Evolutionary conservation across 345 rosid genomes (phyloP), one percentile per base, ranked within the genome.

Genomic region (Boechera divaricarpa): DNA sequence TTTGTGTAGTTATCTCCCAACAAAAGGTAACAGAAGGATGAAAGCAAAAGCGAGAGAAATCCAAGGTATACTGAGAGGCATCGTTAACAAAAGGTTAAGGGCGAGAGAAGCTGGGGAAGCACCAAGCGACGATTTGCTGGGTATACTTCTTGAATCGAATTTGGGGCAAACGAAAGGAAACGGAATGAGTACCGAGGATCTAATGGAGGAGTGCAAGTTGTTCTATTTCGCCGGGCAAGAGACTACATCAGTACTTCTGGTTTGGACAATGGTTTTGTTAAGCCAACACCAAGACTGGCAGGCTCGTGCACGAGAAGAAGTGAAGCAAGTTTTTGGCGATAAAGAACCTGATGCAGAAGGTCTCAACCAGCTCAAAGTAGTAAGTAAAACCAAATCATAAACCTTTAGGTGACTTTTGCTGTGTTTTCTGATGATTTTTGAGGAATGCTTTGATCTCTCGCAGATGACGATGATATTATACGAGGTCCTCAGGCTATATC

Each of bases 221-320:
- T 91, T 89, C 72, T 89, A 85, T 67, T 72, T 91, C 7, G 85
- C 88, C 0, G 94, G 92, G 12, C 84, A 87, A 33, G 92, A 86
- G 74, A 85, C 97, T 0, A 86, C 90, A 3, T 66, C 92, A 6
- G 64, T 44, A 33, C 65, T 87, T 51, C 79, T 89, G 15, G 80
- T 77, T 9, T 91, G 92, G 97, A 81, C 90, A 7, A 63, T 84
- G 82, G 55, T 87, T 54, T 47, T 91, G 38, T 60, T 87, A 69
- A 78, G 86, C 58, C 21, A 69, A 48, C 76, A 87, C 39, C 75
- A 72, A 38, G 57, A 87, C 41, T 91, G 94, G 94, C 92, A 89
- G 75, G 68, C 73, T 18, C 77, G 70, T 4, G 89, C 86, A n/a
- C 81, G 91, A 78, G 83, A 89, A 76, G 91, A 89, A 74, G 86